Evolutionary conservation across 495 filamentous ascomycete species (phyloP).

Genomic region (Opeltia flavorubescens): DNA sequence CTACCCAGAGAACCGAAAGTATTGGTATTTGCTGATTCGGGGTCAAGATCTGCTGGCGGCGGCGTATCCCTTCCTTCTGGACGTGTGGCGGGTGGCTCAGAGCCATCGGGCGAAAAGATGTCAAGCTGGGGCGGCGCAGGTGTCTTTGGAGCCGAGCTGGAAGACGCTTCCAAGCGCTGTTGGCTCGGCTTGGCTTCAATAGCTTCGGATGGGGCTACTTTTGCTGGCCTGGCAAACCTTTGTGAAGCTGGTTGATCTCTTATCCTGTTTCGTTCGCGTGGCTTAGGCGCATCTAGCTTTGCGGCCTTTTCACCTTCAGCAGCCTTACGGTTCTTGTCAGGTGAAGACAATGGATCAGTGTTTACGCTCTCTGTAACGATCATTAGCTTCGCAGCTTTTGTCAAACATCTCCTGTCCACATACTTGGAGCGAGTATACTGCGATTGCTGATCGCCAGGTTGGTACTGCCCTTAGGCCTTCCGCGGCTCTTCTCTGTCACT

Average conservation of each 20-base stretch:
- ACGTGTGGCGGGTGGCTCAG: constrained; percentile 23
- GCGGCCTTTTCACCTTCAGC: constrained; percentile 3
- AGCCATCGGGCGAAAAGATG: constrained; percentile 20
- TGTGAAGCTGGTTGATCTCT: constrained; percentile 5
- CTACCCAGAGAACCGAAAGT: constrained; percentile 33
- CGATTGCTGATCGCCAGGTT: constrained; percentile 18
- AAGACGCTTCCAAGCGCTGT: background rate
- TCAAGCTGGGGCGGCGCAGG: constrained; percentile 16
- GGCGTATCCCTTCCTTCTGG: constrained; percentile 33
- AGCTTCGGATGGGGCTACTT: background rate
- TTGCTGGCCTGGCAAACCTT: background rate
- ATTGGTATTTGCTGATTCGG: constrained; percentile 14
- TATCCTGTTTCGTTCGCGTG: constrained; percentile 3
- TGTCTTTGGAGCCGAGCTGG: constrained; percentile 11
- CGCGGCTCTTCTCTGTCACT: background rate
- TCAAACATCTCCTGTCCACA: constrained; percentile 14
- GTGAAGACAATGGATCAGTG: constrained; percentile 26
- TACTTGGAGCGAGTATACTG: constrained; percentile 48
- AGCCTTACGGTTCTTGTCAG: constrained; percentile 19
- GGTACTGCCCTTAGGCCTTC: constrained; percentile 11
- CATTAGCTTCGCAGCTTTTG: constrained; percentile 13
- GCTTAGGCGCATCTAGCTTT: too few relatives aligned
- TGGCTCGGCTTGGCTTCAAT: background rate
- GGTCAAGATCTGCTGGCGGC: constrained; percentile 40
- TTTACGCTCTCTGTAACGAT: constrained; percentile 39